Conservation (phyloP, 1,139 yeast genomes). For the Hansenula sp. region DNA sequence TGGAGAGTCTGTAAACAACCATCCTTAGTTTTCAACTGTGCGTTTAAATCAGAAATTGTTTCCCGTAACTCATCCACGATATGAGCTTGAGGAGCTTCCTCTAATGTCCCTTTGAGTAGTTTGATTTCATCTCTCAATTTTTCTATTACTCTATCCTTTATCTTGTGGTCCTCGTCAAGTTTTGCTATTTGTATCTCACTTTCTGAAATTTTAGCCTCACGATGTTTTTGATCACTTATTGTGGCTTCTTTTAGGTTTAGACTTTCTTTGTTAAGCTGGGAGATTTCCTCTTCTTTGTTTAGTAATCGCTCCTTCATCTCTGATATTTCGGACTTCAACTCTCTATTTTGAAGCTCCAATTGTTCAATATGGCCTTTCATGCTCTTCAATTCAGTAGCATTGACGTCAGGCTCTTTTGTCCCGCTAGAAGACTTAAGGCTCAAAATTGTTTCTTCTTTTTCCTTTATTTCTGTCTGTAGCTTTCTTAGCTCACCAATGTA, state of each 20-base stretch:
- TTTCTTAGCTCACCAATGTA: constrained; percentile 26
- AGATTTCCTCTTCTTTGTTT: constrained; percentile 11
- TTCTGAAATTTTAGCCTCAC: constrained; percentile 17
- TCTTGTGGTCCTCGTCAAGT: constrained; percentile 2
- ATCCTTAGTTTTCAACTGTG: not conserved
- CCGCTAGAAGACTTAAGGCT: too few relatives aligned
- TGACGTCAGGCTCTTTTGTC: too few relatives aligned
- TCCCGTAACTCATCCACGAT: not conserved
- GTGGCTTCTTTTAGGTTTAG: constrained; percentile 16
- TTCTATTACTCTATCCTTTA: constrained; percentile 8
- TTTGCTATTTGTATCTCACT: constrained; percentile 9
- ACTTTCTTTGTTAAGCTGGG: constrained; percentile 11
- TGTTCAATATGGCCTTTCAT: constrained; percentile 3
- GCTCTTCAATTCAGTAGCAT: not conserved
- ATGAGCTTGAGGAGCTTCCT: too few relatives aligned
- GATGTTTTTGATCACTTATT: constrained; percentile 28
- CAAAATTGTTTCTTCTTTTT: constrained; percentile 8
- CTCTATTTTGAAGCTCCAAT: too few relatives aligned
- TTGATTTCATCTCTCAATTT: not conserved
- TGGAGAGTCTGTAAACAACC: not conserved
- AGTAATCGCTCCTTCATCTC: too few relatives aligned
- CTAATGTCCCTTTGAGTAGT: not conserved
- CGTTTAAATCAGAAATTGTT: not conserved
- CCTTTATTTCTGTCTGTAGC: constrained; percentile 19
- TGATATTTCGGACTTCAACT: constrained; percentile 1